Evolutionary conservation across 2,329 filamentous ascomycete species (phyloP).

Genomic region (Didymella segeticola): DNA sequence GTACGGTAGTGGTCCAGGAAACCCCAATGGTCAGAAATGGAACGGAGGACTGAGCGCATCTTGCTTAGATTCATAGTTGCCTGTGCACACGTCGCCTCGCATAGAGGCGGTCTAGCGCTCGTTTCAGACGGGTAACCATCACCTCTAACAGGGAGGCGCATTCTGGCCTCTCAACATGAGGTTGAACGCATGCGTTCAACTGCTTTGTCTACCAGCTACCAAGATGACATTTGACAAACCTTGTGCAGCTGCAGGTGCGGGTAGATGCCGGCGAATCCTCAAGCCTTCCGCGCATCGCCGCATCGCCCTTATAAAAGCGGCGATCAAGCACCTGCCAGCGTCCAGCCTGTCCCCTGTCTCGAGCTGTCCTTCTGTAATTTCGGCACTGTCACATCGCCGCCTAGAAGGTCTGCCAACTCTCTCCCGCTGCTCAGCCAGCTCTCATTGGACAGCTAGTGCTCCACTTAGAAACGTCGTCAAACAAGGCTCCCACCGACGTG

Average conservation of each 20-base stretch:
- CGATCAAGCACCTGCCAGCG: constrained; percentile 14
- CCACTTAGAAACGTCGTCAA: constrained; percentile 19
- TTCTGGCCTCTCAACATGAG: constrained; percentile 4
- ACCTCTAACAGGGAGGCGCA: neutral
- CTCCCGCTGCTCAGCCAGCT: neutral
- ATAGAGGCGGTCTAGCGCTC: constrained; percentile 6
- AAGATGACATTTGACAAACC: neutral
- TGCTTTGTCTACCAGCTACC: neutral
- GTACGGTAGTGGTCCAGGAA: constrained; percentile 13
- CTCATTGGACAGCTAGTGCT: constrained; percentile 24
- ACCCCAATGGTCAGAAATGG: constrained; percentile 17
- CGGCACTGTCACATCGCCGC: constrained; percentile 18
- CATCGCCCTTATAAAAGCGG: constrained; percentile 3
- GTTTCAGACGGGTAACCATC: constrained; percentile 11
- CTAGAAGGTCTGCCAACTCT: constrained; percentile 17
- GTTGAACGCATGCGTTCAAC: neutral
- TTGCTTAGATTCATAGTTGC: constrained; percentile 4
- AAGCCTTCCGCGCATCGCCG: constrained; percentile 16
- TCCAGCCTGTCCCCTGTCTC: constrained; percentile 5
- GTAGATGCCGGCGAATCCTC: constrained; percentile 17
- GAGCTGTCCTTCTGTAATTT: constrained; percentile 19
- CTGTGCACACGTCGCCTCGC: constrained; percentile 6
- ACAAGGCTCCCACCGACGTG: constrained; percentile 9
- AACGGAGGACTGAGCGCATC: constrained; percentile 6
- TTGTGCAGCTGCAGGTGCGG: constrained; percentile 12